Base-by-base conservation (phyloP, 192 early-diverging fungal genomes). In the Coemansia sp. region DNA sequence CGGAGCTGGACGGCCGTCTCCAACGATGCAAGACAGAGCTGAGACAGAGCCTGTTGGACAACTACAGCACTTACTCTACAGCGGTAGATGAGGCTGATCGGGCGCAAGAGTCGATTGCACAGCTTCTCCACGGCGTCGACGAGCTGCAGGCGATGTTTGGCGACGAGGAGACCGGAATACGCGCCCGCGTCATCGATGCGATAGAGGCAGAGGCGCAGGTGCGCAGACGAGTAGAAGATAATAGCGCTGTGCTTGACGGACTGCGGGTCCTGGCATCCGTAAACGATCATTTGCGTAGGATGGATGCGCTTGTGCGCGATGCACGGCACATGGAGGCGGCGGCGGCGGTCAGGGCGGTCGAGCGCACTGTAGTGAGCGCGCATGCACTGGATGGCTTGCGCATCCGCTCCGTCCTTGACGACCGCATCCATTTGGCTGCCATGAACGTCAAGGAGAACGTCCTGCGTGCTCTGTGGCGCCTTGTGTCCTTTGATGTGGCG, bases 81-180 rank as follows among this genome's bases (percentile, higher is more conserved):
- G 64, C 75, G 7, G 12, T 52, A 5, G 9, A 52, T 2, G 63
- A 66, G 23, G 53, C 33, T 12, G 55, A 24, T n/a, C 63, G 38
- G 48, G 65, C 69, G 9, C 68, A 71, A 16, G 18, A 52, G 23
- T 20, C 64, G 10, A 67, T 68, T 35, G 23, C 61, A 0, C 46
- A 55, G 69, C 57, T 76, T 18, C 69, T 71, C 3, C 55, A 63
- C 4, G 75, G 75, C 21, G 65, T 71, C 3, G 75, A 76, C 21
- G 68, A 67, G 20, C 48, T 76, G 67, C 69, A 76, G 30, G 52
- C 52, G 56, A 58, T 60, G 55, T 62, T 76, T 24, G 75, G 75
- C 16, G 75, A 71, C 48, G 68, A 70, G 34, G 65, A 63, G 24
- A 67, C 68, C 0, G 75, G 75, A 10, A 64, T 67, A 15, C 69